Base-by-base conservation (phyloP, 176 grass and related monocot species). In the Zoysia japonica region DNA sequence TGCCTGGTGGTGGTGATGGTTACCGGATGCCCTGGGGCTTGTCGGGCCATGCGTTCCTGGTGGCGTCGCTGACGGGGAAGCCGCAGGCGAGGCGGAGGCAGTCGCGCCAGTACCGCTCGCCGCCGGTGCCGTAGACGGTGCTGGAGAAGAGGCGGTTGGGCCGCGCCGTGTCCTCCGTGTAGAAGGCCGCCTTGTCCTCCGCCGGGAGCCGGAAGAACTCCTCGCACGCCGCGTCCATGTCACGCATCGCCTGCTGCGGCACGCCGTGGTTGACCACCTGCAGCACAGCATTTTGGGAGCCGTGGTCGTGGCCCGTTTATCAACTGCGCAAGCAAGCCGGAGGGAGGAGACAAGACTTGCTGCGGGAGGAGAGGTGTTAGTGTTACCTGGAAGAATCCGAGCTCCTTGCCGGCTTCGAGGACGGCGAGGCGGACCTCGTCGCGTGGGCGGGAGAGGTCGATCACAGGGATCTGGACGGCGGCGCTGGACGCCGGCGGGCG, bases 211-310 rank as follows among this genome's bases (percentile, higher is more conserved):
- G 50, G 75, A 97, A 97, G 85, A 97, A 93, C 36, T 82, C 85
- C 76, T 80, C 73, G 68, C 77, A 79, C 12, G 47, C 60, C 0
- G 41, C 51, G 17, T 87, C 67, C 88, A 97, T 90, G 39, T 55
- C 88, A 8, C 87, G 47, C 43, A 89, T 84, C 75, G 72, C 72
- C 66, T 87, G 5, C 55, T 65, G 64, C 0, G 83, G 15, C 17
- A 93, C 80, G 50, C 90, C 93, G 55, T 97, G 85, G 85, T 93
- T 97, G 45, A 93, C 70, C 53, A 97, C 88, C 53, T 56, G 53
- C 52, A 17, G 4, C 4, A 13, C 4, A 54, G 13, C 13, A 54
- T 54, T 45, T 45, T 17, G 16, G 52, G 5, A 3, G 14, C 52
- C 52, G 2, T 15, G 52, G 14, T 1, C 13, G 51, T 45, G 43